These are phyloP conservation scores for Apiospora rasikravindrae DNA, from an alignment of 2,329 filamentous ascomycete species.

Conservation along the genomic window DNA sequence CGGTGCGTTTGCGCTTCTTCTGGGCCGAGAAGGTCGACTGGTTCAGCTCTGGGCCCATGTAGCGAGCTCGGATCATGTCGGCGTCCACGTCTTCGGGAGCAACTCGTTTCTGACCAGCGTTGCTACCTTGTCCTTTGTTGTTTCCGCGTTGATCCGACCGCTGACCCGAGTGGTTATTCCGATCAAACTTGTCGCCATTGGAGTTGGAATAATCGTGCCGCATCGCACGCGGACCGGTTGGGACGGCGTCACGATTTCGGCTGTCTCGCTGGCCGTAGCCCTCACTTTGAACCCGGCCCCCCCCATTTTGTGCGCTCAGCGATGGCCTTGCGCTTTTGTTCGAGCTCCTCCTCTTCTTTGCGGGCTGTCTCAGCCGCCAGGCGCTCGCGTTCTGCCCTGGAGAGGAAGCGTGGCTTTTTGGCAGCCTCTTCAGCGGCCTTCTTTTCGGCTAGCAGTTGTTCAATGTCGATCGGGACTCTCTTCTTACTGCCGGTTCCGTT, in stretches of 20 bases:
- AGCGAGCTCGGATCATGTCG: constrained; percentile 76
- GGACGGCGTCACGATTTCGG: constrained; percentile 46
- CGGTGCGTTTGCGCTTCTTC: constrained; percentile 92
- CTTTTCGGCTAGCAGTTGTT: constrained; percentile 85
- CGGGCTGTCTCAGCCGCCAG: constrained; percentile 72
- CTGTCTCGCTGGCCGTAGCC: constrained; percentile 26
- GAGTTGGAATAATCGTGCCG: constrained; percentile 45
- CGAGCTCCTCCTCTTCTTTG: constrained; percentile 63
- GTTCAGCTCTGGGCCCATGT: constrained; percentile 90
- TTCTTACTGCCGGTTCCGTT: constrained; percentile 30
- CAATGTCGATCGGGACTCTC: constrained; percentile 72
- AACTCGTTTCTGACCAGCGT: constrained; percentile 42
- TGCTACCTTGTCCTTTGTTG: constrained; percentile 35
- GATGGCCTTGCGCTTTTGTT: constrained; percentile 28
- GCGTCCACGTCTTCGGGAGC: constrained; percentile 69
- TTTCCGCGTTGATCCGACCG: constrained; percentile 38
- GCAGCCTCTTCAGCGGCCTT: constrained; percentile 84
- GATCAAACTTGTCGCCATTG: constrained; percentile 28
- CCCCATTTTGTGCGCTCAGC: constrained; percentile 41
- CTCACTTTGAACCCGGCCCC: constrained; percentile 36
- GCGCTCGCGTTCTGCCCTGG: constrained; percentile 74
- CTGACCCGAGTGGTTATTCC: constrained; percentile 34
- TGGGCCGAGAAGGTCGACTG: constrained; percentile 86
- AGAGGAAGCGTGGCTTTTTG: constrained; percentile 79
- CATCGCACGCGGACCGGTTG: constrained; percentile 76